These are phyloP conservation scores for Cryptococcus hybrid DNA, from an alignment of 1,284 basidiomycete genomes.

Conservation along the genomic window DNA sequence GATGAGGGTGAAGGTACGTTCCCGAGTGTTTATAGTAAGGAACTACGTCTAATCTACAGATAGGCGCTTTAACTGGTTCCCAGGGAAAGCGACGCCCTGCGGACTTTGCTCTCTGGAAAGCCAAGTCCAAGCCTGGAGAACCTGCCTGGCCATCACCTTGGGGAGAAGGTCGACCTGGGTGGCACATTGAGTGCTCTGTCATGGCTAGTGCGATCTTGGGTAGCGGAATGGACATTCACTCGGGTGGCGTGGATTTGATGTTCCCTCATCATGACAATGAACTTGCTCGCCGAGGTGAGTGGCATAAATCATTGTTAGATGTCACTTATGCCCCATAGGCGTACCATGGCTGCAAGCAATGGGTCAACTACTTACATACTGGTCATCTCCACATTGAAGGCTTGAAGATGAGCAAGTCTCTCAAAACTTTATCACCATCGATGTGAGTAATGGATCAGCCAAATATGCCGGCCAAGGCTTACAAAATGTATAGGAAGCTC, in stretches of 20 bases:
- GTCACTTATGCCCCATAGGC: conserved; percentile 57
- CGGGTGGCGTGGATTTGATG: conserved; percentile 92
- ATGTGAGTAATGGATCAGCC: conserved; percentile 60
- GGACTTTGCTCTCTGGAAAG: conserved; percentile 99
- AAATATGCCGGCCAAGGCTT: conserved; percentile 2
- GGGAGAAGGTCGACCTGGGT: conserved; percentile 96
- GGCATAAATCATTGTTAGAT: background rate
- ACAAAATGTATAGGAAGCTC: conserved; percentile 67
- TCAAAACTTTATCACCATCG: conserved; percentile 99
- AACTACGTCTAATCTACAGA: background rate
- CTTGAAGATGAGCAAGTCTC: conserved; percentile 98
- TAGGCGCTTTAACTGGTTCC: conserved; percentile 65
- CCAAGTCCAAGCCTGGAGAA: conserved; percentile 87
- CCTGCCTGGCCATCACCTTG: conserved; percentile 96
- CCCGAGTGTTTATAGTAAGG: background rate
- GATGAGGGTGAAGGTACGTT: conserved; percentile 86
- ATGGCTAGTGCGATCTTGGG: conserved; percentile 96
- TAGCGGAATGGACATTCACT: conserved; percentile 95
- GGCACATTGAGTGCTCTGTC: conserved; percentile 99
- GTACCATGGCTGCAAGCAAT: conserved; percentile 85
- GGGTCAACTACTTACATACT: conserved; percentile 99
- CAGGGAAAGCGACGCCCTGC: conserved; percentile 59
- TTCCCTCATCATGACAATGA: conserved; percentile 99
- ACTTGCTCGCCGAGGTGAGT: conserved; percentile 87
- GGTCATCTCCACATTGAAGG: conserved; percentile 99